Conservation (phyloP, 768 basidiomycete species). For the Termitomyces sp. region DNA sequence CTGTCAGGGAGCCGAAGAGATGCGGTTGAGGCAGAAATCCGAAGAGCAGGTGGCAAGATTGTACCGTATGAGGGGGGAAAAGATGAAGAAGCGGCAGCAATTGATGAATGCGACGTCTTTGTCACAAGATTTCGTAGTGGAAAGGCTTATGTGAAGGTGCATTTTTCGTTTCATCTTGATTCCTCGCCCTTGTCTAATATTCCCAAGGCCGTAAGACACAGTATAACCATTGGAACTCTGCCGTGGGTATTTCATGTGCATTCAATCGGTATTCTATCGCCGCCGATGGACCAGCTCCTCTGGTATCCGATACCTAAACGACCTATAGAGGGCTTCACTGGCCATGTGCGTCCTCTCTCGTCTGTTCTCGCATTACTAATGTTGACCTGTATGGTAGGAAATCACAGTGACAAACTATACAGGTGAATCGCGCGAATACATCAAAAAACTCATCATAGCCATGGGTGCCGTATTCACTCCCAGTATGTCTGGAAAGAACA, state of each 20-base stretch:
- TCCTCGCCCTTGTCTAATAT: not conserved
- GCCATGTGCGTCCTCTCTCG: conserved; percentile 42
- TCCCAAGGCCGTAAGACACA: conserved; percentile 49
- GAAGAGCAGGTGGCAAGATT: conserved; percentile 48
- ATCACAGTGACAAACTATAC: conserved; percentile 90
- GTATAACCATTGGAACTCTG: conserved; percentile 70
- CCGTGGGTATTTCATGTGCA: conserved; percentile 83
- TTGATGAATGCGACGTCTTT: conserved; percentile 63
- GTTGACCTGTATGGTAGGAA: conserved; percentile 34
- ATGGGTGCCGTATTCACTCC: conserved; percentile 83
- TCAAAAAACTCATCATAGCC: conserved; percentile 72
- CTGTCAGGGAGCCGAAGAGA: conserved; percentile 41
- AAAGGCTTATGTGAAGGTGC: conserved; percentile 64
- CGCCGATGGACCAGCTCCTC: conserved; percentile 69
- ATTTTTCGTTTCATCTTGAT: conserved; percentile 11
- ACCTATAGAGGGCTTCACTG: conserved; percentile 51
- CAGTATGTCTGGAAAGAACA: conserved; percentile 73
- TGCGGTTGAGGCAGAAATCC: conserved; percentile 57
- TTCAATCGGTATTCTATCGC: conserved; percentile 49
- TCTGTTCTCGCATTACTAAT: not conserved
- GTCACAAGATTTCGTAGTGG: conserved; percentile 69
- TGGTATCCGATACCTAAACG: conserved; percentile 78
- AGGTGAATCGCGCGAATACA: conserved; percentile 79
- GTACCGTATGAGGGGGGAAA: conserved; percentile 25
- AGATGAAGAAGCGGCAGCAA: conserved; percentile 24